Base-by-base conservation (phyloP, 768 basidiomycete species). In the Tylopilus sp. region DNA sequence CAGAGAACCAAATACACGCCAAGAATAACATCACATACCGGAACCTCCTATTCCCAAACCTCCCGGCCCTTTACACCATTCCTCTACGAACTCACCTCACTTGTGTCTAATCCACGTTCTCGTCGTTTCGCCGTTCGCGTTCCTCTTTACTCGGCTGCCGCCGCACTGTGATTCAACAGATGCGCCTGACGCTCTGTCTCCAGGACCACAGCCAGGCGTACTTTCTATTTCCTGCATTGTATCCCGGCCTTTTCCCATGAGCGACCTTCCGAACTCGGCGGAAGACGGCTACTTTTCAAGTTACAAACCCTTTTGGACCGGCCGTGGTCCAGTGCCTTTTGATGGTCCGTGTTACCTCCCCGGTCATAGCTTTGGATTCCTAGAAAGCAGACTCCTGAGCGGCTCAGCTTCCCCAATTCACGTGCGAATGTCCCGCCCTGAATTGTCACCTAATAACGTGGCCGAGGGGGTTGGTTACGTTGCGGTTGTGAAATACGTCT, bases 391-490 rank as follows among this genome's bases (percentile, higher is more conserved):
- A 37, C 33, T 17, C 14, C 16, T 17, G 10, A 40, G 29, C 36
- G 34, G 28, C 13, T 38, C 50, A 9, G 14, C 14, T 21, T 33
- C 28, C 22, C n/a, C 29, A 36, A 17, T 28, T 45, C 33, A 24
- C 41, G 17, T 12, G 13, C 51, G 36, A 19, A 13, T 25, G 28
- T 25, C 29, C n/a, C 12, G 37, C 46, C n/a, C n/a, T 17, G 16
- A 57, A 46, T 48, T 29, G 19, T 12, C 40, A 24, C n/a, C 33
- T 38, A 24, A 42, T 40, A 42, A 45, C 24, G 22, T 33, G 25
- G 10, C 24, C 25, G 8, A 14, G 38, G 45, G n/a, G 29, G 38
- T 34, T 10, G 4, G 17, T 62, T 56, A 62, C 62, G 62, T 62
- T 19, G 21, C n/a, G 31, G 28, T 30, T 37, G 41, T 33, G 50